phyloP scores from a whole-genome alignment of 768 basidiomycete genomes.

The Tricholoma furcatifolium region DNA sequence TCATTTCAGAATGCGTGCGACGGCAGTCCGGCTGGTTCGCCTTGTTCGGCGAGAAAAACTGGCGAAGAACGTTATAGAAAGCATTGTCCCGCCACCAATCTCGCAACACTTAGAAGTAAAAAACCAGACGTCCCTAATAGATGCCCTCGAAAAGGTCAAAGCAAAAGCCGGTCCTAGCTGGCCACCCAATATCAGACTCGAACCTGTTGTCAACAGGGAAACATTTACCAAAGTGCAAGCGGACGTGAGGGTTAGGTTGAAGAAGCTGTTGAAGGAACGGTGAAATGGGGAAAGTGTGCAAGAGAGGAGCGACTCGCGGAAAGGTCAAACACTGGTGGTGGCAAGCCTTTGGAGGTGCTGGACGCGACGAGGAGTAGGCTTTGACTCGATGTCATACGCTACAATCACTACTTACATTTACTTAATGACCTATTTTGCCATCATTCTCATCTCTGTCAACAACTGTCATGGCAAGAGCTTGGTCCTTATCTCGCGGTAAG shows the following conservation, averaged over 20 bases:
- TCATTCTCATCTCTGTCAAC: background rate
- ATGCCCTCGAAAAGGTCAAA: slow-evolving; percentile 33
- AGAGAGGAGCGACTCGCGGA: background rate
- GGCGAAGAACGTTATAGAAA: slow-evolving; percentile 21
- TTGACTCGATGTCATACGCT: no score
- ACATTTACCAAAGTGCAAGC: slow-evolving; percentile 36
- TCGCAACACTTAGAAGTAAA: slow-evolving; percentile 34
- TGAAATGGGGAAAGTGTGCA: slow-evolving; percentile 12
- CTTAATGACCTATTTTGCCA: no score
- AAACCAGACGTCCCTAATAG: slow-evolving; percentile 31
- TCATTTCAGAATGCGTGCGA: slow-evolving; percentile 32
- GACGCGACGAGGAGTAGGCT: background rate
- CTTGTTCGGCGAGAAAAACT: slow-evolving; percentile 35
- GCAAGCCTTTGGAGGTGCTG: background rate
- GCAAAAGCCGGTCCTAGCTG: slow-evolving; percentile 32
- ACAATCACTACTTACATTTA: no score
- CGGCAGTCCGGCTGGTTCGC: slow-evolving; percentile 33
- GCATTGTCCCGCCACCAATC: slow-evolving; percentile 30
- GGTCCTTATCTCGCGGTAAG: slow-evolving; percentile 9
- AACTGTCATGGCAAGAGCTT: slow-evolving; percentile 6
- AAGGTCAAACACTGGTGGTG: background rate
- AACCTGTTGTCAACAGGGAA: slow-evolving; percentile 41
- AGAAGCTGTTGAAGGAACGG: slow-evolving; percentile 43
- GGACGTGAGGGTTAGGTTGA: slow-evolving; percentile 35
- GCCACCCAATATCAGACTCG: slow-evolving; percentile 47